Conservation (phyloP, 176 grass and related monocot species). For the Miscanthus lutarioriparius region DNA sequence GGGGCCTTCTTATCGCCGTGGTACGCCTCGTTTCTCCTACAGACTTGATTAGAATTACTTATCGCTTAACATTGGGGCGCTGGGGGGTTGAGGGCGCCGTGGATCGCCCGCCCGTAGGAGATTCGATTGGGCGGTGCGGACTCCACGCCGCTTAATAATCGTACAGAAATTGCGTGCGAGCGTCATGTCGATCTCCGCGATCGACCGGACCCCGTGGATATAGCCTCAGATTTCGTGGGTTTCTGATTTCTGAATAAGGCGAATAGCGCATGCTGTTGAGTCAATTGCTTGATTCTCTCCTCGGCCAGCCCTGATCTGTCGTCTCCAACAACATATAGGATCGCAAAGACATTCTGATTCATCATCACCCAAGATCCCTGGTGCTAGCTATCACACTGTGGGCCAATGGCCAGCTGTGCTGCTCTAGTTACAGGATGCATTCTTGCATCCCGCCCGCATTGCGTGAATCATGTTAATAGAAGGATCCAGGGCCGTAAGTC, state of each 20-base stretch:
- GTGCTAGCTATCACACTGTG: not conserved
- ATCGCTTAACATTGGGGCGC: not conserved
- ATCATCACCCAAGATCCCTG: not conserved
- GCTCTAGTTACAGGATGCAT: conserved; percentile 2
- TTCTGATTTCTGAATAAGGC: not conserved
- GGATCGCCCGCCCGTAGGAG: not conserved
- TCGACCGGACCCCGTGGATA: not conserved
- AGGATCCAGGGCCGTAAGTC: not conserved
- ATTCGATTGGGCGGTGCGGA: no score
- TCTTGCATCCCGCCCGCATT: not conserved
- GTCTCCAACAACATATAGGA: conserved; percentile 18
- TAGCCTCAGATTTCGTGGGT: not conserved
- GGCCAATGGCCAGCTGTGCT: conserved; percentile 17
- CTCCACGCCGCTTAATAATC: not conserved
- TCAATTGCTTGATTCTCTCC: not conserved
- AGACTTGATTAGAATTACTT: not conserved
- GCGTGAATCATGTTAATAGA: not conserved
- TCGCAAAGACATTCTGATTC: not conserved
- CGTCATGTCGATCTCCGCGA: not conserved
- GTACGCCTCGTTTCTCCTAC: not conserved
- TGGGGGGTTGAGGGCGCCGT: not conserved
- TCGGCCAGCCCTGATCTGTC: conserved; percentile 9
- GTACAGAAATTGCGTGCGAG: not conserved
- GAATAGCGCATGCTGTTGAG: not conserved
- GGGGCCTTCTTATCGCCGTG: not conserved